Conservation (phyloP, 129 eudicot genomes). For the Tanacetum coccineum region DNA sequence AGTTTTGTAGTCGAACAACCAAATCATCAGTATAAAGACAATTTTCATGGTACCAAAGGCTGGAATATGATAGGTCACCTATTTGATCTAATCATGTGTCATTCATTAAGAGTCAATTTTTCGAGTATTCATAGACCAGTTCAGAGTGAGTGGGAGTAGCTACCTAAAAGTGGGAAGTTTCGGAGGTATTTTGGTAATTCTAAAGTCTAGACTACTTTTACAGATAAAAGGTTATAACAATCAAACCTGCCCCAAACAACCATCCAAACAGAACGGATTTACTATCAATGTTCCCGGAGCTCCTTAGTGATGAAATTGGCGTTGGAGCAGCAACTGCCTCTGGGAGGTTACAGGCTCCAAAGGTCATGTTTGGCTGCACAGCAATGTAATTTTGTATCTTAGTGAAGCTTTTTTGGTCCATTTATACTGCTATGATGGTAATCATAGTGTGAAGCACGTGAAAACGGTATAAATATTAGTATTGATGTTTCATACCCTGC, state of each 20-base stretch:
- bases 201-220: conserved; percentile 21
- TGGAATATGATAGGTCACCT: neutral
- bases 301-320: conserved; percentile 22
- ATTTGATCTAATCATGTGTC: neutral
- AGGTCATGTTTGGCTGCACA: conserved; percentile 66
- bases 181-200: neutral
- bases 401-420: neutral
- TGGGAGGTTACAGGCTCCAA: conserved; percentile 57
- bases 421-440: neutral
- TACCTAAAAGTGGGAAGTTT: conserved; percentile 13
- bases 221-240: conserved; percentile 21
- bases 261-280: conserved; percentile 23
- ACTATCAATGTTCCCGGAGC: conserved; percentile 19
- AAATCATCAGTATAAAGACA: neutral
- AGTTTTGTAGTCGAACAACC: too few relatives aligned
- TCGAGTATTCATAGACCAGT: neutral
- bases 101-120: neutral
- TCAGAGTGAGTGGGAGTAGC: conserved; percentile 8
- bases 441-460: neutral
- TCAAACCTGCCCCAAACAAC: conserved; percentile 31
- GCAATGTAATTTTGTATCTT: neutral
- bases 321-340: conserved; percentile 37
- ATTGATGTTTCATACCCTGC: conserved; percentile 54
- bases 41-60: neutral
- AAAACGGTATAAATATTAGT: neutral